These are phyloP conservation scores for Xylogone sp. DNA, from an alignment of 2,329 filamentous ascomycete species.

Conservation along the genomic window DNA sequence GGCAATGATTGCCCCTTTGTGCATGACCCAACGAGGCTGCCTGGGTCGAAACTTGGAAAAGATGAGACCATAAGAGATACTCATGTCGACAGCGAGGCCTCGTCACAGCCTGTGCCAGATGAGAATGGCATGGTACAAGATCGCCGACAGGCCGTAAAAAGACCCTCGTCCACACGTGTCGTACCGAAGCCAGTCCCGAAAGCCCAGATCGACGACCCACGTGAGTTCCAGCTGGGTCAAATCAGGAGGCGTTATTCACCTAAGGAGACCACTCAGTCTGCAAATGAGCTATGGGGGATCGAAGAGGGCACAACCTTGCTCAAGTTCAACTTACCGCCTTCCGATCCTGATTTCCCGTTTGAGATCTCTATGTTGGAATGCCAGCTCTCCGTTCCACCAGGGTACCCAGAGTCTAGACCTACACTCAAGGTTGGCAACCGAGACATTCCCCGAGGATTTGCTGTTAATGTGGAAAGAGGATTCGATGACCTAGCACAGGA, in stretches of 20 bases:
- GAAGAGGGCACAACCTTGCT: slow-evolving; percentile 42
- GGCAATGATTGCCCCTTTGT: slow-evolving; percentile 46
- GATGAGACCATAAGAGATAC: slow-evolving; percentile 5
- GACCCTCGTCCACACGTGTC: slow-evolving; percentile 39
- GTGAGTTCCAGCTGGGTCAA: slow-evolving; percentile 72
- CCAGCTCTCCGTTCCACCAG: slow-evolving; percentile 58
- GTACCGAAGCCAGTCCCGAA: slow-evolving; percentile 64
- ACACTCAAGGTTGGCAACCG: slow-evolving; percentile 62
- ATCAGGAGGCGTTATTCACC: slow-evolving; percentile 62
- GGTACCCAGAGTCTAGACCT: slow-evolving; percentile 58
- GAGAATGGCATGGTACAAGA: slow-evolving; percentile 20
- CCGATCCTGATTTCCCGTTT: slow-evolving; percentile 82
- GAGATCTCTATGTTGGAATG: slow-evolving; percentile 68
- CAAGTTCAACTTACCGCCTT: slow-evolving; percentile 63
- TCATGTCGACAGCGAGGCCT: slow-evolving; percentile 4
- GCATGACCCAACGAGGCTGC: slow-evolving; percentile 34
- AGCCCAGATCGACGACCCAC: slow-evolving; percentile 62
- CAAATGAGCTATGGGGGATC: slow-evolving; percentile 18
- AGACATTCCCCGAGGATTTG: slow-evolving; percentile 68
- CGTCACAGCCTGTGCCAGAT: slow-evolving; percentile 8
- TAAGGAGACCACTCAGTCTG: slow-evolving; percentile 31
- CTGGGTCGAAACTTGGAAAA: slow-evolving; percentile 11
- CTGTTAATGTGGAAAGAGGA: slow-evolving; percentile 72
- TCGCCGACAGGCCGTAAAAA: slow-evolving; percentile 29
- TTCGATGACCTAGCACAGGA: slow-evolving; percentile 63